These are phyloP conservation scores for Fusarium camptoceras DNA, from an alignment of 2,329 filamentous ascomycete genomes.

Conservation along the genomic window DNA sequence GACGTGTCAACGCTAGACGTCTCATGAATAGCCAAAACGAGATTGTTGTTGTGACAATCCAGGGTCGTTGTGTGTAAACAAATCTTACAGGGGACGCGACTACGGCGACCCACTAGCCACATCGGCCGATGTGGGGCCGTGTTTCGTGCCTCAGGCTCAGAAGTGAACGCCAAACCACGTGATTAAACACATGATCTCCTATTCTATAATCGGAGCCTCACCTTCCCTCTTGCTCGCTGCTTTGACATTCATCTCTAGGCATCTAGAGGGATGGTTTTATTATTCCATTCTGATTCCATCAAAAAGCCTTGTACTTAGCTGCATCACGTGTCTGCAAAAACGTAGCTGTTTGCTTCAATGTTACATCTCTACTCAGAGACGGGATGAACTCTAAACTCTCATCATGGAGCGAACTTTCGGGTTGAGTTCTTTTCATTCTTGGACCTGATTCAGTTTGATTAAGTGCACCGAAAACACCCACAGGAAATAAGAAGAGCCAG, in stretches of 20 bases:
- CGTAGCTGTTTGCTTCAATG: background rate
- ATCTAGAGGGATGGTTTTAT: background rate
- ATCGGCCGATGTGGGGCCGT: constrained; percentile 33
- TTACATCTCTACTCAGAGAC: constrained; percentile 2
- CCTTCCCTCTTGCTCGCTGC: background rate
- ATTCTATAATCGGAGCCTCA: background rate
- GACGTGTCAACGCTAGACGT: constrained; percentile 42
- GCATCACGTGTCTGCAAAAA: background rate
- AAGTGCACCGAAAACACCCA: background rate
- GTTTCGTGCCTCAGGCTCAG: constrained; percentile 41
- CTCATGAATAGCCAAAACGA: constrained; percentile 40
- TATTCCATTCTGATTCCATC: background rate
- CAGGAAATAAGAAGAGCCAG: constrained; percentile 6
- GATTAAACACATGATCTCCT: constrained; percentile 31
- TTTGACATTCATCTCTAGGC: background rate
- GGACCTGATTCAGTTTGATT: constrained; percentile 18
- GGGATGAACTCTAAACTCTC: constrained; percentile 14
- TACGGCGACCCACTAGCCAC: constrained; percentile 9
- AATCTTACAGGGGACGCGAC: constrained; percentile 46
- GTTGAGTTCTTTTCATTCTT: background rate
- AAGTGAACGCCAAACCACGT: constrained; percentile 18
- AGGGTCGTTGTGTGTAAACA: constrained; percentile 47
- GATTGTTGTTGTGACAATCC: constrained; percentile 47
- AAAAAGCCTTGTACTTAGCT: background rate
- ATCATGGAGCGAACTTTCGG: constrained; percentile 18